Conservation (phyloP, 2,329 filamentous ascomycete genomes). For the Neoscytalidium dimidiatum region DNA sequence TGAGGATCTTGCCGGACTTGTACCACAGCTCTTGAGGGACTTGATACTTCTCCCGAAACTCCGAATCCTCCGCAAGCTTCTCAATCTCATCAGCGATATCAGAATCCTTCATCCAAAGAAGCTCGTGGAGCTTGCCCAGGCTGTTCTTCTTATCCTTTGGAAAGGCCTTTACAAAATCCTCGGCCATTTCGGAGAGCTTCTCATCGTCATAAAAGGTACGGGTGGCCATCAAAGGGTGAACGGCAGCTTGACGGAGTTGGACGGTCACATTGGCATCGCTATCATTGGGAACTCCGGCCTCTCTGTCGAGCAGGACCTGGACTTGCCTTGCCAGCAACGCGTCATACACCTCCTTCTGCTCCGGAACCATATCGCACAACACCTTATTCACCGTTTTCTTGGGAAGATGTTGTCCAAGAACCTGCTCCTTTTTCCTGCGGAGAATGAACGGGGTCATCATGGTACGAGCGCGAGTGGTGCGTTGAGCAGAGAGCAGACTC, state of each 20-base stretch:
- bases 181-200: conserved; percentile 74
- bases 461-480: conserved; percentile 81
- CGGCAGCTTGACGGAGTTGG: conserved; percentile 87
- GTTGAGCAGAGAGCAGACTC: conserved; percentile 80
- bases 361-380: conserved; percentile 74
- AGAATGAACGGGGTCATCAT: conserved; percentile 96
- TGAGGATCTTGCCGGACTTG: conserved; percentile 81
- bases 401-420: conserved; percentile 74
- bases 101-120: conserved; percentile 58
- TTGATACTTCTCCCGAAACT: conserved; percentile 49
- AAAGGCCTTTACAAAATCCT: conserved; percentile 72
- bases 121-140: conserved; percentile 56
- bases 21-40: conserved; percentile 66
- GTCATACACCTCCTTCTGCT: conserved; percentile 74
- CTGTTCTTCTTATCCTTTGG: conserved; percentile 45
- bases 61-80: not conserved
- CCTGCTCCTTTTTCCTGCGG: conserved; percentile 89
- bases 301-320: conserved; percentile 61
- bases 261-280: conserved; percentile 67
- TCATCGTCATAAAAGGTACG: conserved; percentile 76
- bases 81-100: not conserved
- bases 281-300: conserved; percentile 55
- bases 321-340: conserved; percentile 65
- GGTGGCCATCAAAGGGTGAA: conserved; percentile 81
- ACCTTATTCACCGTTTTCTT: conserved; percentile 76